Conservation (phyloP, 495 filamentous ascomycete genomes). For the Paragyromitra xinjiangensis region DNA sequence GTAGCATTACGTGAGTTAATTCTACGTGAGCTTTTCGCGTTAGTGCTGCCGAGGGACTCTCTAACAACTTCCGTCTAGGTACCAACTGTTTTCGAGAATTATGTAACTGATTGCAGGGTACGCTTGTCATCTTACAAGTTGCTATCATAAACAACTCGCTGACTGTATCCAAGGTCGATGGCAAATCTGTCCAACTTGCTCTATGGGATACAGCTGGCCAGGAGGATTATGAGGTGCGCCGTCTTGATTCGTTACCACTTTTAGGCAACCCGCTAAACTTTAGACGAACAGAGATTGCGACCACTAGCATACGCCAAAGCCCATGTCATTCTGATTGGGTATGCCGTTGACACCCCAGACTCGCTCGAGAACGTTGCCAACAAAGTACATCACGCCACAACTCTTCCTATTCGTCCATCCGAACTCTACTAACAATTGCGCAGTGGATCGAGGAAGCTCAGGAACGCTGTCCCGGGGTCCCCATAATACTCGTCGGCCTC, state of each 20-base stretch:
- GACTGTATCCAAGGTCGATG: constrained; percentile 65
- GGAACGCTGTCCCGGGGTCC: constrained; percentile 90
- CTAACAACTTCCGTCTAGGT: constrained; percentile 67
- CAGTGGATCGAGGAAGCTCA: constrained; percentile 98
- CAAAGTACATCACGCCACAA: constrained; percentile 70
- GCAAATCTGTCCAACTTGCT: constrained; percentile 95
- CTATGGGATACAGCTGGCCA: constrained; percentile 99
- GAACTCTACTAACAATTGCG: constrained; percentile 24
- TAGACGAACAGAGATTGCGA: constrained; percentile 68
- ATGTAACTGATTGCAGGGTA: constrained; percentile 98
- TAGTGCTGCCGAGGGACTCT: constrained; percentile 4
- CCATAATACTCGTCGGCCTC: constrained; percentile 94
- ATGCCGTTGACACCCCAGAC: constrained; percentile 93
- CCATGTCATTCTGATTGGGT: constrained; percentile 96
- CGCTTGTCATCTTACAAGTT: constrained; percentile 3
- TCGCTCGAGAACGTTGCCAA: constrained; percentile 98
- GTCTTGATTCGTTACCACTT: constrained; percentile 57
- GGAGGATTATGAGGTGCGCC: constrained; percentile 88
- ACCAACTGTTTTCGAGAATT: constrained; percentile 99
- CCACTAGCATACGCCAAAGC: constrained; percentile 97
- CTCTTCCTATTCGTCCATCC: constrained; percentile 11
- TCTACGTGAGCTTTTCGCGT: constrained; percentile 33
- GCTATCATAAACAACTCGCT: constrained; percentile 31
- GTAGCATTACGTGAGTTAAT: constrained; percentile 69
- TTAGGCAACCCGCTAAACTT: constrained; percentile 59